Base-by-base conservation (phyloP, 805 yeast genomes). In the Starmerella floris region DNA sequence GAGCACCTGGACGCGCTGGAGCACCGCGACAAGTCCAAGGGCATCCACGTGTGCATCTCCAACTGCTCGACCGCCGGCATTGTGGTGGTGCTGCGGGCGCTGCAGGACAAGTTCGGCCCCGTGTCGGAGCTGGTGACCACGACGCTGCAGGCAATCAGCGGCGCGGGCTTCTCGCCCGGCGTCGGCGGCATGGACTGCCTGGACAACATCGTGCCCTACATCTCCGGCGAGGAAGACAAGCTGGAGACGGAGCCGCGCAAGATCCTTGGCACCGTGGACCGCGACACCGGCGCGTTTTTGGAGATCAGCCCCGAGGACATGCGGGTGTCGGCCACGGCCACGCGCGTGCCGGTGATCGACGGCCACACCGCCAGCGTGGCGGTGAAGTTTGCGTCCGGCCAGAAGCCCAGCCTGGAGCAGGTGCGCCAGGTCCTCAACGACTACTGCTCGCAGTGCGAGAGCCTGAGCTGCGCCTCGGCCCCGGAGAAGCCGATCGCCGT, bases 21-120 rank as follows among this genome's bases (percentile, higher is more conserved):
- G 23, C 62, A 62, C 8, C 80, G 80, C 39, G 67, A 69, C 49
- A 58, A 64, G 56, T 50, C 55, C 41, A 54, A 52, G 44, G 98
- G 98, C 36, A 83, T 74, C 64, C 80, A 84, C 52, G 78, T 88
- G 36, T 91, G 98, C 67, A 91, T 88, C 59, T 87, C 97, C 46
- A 91, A 91, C 70, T 91, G 98, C 68, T 87, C 97, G 37, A 91
- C 98, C 30, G 98, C 97, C 4, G 97, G 97, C 33, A 70, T 91
- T 44, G 97, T 91, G 19, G 95, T 95, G 13, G 97, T 97, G 38
- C 70, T 91, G 60, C 84, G 83, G 60, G 97, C 98, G n/a, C 70
- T 91, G 56, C 81, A 79, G 40, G 94, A 85, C 46, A 64, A 68
- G 39, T 88, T 83, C 59, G 98, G 97, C 38, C 96, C 97, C 35